These are phyloP conservation scores for Corynascus novoguineensis DNA, from an alignment of 495 filamentous ascomycete genomes.

Conservation along the genomic window DNA sequence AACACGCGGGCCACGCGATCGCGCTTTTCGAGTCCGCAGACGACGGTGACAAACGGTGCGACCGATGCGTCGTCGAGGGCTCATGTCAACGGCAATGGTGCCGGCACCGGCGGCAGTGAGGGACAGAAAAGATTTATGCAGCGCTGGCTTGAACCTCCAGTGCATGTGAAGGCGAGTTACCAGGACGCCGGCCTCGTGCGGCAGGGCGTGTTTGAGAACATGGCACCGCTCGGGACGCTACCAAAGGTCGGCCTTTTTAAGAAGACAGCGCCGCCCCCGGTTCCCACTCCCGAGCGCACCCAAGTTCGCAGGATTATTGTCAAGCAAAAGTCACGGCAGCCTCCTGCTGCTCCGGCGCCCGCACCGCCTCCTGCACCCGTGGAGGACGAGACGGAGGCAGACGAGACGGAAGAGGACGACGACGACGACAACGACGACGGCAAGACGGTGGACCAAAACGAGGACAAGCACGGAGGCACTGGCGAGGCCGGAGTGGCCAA, in stretches of 20 bases:
- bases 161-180: constrained; percentile 64
- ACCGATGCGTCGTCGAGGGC: constrained; percentile 26
- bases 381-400: constrained; percentile 31
- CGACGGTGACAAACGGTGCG: constrained; percentile 31
- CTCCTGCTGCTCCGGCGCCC: constrained; percentile 16
- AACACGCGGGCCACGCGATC: constrained; percentile 43
- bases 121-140: constrained; percentile 39
- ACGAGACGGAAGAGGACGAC: constrained; percentile 23
- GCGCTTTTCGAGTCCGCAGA: constrained; percentile 52
- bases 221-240: constrained; percentile 61
- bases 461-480: constrained; percentile 9
- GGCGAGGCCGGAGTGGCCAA: background rate
- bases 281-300: constrained; percentile 20
- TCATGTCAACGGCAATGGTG: background rate
- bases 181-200: constrained; percentile 59
- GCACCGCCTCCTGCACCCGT: constrained; percentile 23
- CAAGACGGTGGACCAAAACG: constrained; percentile 1
- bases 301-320: constrained; percentile 38
- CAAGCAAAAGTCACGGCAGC: constrained; percentile 27
- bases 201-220: constrained; percentile 61
- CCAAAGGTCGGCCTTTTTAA: constrained; percentile 49
- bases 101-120: constrained; percentile 13
- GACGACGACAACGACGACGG: constrained; percentile 4
- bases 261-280: constrained; percentile 29
- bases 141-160: constrained; percentile 66